A percentile compares a stretch with the other conserved stretches of the same genome.
These are phyloP conservation scores for Aphanocladium album DNA, from an alignment of 2,329 filamentous ascomycete species.

Conservation along the genomic window DNA sequence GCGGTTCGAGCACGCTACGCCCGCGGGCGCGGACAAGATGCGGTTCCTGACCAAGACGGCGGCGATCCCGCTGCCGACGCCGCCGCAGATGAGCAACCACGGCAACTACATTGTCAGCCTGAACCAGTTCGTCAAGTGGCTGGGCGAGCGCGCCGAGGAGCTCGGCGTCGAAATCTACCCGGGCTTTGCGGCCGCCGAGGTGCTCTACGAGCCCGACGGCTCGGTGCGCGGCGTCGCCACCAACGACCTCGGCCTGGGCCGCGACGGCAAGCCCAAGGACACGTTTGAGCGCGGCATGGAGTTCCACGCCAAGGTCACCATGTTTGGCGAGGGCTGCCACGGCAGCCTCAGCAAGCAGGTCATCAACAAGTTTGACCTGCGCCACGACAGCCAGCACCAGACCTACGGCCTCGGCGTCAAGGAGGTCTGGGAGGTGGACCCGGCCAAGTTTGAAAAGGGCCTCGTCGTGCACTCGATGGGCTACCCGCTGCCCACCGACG, in stretches of 20 bases:
- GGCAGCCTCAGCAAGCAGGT: slow-evolving; percentile 94
- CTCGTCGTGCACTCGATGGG: slow-evolving; percentile 87
- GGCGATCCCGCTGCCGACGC: slow-evolving; percentile 75
- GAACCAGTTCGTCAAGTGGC: slow-evolving; percentile 93
- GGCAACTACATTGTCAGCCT: slow-evolving; percentile 97
- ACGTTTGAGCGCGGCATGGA: slow-evolving; percentile 97
- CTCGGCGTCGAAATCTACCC: slow-evolving; percentile 93
- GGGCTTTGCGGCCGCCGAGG: slow-evolving; percentile 89
- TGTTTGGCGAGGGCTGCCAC: slow-evolving; percentile 93
- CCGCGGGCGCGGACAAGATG: slow-evolving; percentile 82
- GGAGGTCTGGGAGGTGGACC: slow-evolving; percentile 94
- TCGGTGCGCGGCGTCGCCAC: slow-evolving; percentile 92
- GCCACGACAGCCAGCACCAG: slow-evolving; percentile 84
- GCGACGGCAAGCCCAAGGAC: slow-evolving; percentile 80
- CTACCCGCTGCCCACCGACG: slow-evolving; percentile 80
- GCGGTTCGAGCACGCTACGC: slow-evolving; percentile 81
- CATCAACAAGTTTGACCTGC: slow-evolving; percentile 86
- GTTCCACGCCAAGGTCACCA: slow-evolving; percentile 86
- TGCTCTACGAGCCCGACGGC: slow-evolving; percentile 81
- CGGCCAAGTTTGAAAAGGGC: slow-evolving; percentile 86
- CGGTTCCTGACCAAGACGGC: slow-evolving; percentile 81
- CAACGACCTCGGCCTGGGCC: slow-evolving; percentile 82
- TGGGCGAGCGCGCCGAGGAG: slow-evolving; percentile 94
- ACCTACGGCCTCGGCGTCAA: slow-evolving; percentile 94
- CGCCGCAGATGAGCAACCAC: slow-evolving; percentile 96